A percentile compares a stretch with the other conserved stretches of the same genome.
Conservation (phyloP, 2,329 filamentous ascomycete species). For the Cercospora zeae-maydis region DNA sequence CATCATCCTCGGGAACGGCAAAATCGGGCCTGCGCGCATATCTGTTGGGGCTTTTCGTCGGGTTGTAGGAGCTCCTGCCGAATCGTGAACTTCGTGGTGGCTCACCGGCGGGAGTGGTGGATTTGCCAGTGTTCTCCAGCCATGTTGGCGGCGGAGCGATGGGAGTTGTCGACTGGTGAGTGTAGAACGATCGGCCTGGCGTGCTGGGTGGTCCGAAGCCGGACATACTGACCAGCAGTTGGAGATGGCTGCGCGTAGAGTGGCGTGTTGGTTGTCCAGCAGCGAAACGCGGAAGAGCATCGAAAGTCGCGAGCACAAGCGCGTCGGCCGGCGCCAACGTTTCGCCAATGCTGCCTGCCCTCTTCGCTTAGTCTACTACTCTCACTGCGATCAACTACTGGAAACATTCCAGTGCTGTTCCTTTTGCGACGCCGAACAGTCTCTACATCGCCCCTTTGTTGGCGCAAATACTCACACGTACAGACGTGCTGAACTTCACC, state of each 20-base stretch:
- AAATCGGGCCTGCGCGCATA: conserved; percentile 33
- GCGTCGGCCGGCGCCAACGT: conserved; percentile 1
- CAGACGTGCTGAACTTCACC: background rate
- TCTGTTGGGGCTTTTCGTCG: conserved; percentile 26
- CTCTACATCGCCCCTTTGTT: background rate
- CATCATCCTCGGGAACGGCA: conserved; percentile 35
- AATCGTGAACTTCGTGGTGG: conserved; percentile 35
- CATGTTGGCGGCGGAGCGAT: conserved; percentile 36
- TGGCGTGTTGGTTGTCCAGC: background rate
- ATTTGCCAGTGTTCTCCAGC: conserved; percentile 28
- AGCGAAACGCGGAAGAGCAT: background rate
- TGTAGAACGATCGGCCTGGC: conserved; percentile 27
- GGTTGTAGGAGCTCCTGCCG: conserved; percentile 34
- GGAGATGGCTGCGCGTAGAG: background rate
- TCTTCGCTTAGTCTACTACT: too few relatives aligned
- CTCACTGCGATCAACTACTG: background rate
- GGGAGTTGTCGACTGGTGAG: conserved; percentile 38
- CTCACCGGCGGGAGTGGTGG: conserved; percentile 37
- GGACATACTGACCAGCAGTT: conserved; percentile 16
- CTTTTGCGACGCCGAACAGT: background rate
- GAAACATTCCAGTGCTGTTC: background rate
- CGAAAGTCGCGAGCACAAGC: conserved; percentile 5
- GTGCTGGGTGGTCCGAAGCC: conserved; percentile 28
- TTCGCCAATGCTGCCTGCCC: background rate
- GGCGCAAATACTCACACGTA: background rate